phyloP scores from a whole-genome alignment of 1,284 basidiomycete genomes.

The Irpex lacteus region DNA sequence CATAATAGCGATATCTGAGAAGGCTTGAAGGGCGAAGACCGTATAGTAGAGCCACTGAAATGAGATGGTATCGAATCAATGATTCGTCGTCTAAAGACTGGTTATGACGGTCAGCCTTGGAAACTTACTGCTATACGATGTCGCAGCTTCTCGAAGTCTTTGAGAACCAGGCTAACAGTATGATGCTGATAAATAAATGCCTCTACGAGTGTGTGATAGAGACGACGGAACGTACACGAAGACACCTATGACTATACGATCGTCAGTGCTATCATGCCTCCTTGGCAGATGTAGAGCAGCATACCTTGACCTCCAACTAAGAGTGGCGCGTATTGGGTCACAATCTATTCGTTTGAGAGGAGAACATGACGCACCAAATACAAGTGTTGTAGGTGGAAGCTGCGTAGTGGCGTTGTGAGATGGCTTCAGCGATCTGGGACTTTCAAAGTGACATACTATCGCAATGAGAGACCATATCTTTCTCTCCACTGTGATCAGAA shows the following conservation, averaged over 20 bases:
- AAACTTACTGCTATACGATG: not conserved
- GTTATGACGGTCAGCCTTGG: not conserved
- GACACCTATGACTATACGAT: not conserved
- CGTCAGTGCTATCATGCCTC: not conserved
- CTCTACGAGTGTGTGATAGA: too few species aligned
- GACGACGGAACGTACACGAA: not conserved
- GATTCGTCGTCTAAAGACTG: not conserved
- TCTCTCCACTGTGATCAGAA: not conserved
- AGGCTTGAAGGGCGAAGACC: slow-evolving; percentile 1
- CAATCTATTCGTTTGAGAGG: not conserved
- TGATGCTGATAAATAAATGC: too few species aligned
- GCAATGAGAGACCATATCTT: not conserved
- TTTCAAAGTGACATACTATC: not conserved
- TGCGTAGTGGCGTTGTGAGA: not conserved
- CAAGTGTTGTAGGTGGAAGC: not conserved
- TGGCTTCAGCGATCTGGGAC: not conserved
- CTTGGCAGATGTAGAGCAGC: not conserved
- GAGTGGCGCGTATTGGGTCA: not conserved
- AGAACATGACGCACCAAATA: not conserved
- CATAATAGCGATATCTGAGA: slow-evolving; percentile 4
- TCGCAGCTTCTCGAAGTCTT: not conserved
- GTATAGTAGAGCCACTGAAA: slow-evolving; percentile 9
- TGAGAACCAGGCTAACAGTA: not conserved
- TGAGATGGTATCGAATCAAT: not conserved
- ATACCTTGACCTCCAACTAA: not conserved